Base-by-base conservation (phyloP, 352 stramenopile species). In the Pythium chondricola region DNA sequence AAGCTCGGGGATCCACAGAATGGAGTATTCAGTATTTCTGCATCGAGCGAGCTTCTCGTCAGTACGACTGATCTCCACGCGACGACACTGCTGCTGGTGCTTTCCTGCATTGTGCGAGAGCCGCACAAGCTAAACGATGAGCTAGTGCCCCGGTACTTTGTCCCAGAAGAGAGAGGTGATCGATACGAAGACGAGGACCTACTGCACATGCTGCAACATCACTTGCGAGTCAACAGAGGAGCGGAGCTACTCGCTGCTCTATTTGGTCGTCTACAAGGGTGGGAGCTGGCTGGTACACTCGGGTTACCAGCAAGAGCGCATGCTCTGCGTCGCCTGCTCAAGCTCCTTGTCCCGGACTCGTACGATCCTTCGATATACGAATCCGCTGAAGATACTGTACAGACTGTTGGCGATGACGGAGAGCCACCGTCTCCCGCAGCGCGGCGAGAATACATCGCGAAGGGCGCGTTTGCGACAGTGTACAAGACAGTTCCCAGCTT, bases 161-260 rank as follows among this genome's bases (percentile, higher is more conserved):
- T 75, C n/a, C 38, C 58, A 13, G 7, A 8, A 33, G 29, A 13
- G 7, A 33, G 8, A 33, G 29, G 13, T 74, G 25, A 47, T 49
- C 9, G 35, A 72, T 30, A 45, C 72, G 6, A 32, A 74, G 6
- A 55, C 22, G 54, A 56, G 2, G 69, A 83, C 20, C 27, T 86
- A 22, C 49, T 87, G 21, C 71, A 65, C 56, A 63, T 29, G 1
- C 38, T 87, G 0, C 74, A 87, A 35, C 61, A 63, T 10, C 68
- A 78, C 26, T 26, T 64, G 74, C 22, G 38, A 30, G 5, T 26
- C 20, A 42, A 30, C 8, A 47, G 52, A 26, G 52, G 43, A 22
- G n/a, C 53, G 1, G 32, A 21, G 7, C 32, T 57, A 25, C 45
- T 40, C 14, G 45, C 10, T n/a, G n/a, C n/a, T n/a, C 7, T 18